Evolutionary conservation across 441 rosid genomes (phyloP), one percentile per base, ranked within the genome.

Genomic region (Gossypium laxum): DNA sequence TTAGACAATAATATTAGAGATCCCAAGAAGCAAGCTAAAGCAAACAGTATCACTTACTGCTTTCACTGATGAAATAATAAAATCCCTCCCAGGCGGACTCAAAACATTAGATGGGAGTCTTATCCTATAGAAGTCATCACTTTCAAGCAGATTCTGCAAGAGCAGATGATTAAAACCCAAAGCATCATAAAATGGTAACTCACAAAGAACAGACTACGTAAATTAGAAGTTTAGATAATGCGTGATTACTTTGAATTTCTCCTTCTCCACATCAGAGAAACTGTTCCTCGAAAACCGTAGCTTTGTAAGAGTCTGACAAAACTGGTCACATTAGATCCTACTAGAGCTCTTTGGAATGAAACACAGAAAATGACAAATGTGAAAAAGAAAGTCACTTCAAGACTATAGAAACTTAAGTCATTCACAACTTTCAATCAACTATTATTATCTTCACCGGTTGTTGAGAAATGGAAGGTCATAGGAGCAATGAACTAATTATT

Each of bases 91-190:
- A 0, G 93, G 87, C 70, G 96, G 81, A 70, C 62, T 82, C 79
- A 89, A 72, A 32, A 92, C 91, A 85, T 83, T 92, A 70, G 98
- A 92, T n/a, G 98, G 97, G 69, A 94, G 69, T 73, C 97, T 85
- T 64, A 94, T 94, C 78, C 84, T 83, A 72, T 94, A 94, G 78
- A 90, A 90, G 67, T 88, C 97, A 80, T 94, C 98, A 2, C 21
- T 91, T 71, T 77, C 76, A 65, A 94, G 72, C 79, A 94, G 82
- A 70, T 80, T 84, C 99, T 92, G 85, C 83, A 79, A 69, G 19
- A 45, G n/a, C 38, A 65, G 38, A 67, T 32, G 4, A 24, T 5
- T 48, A 71, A 54, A 74, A 10, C n/a, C 22, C 22, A 75, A 58
- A 62, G 34, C 47, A 74, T 32, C 38, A 26, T 4, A 15, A 26